Percentiles rank a stretch among this genome's conserved stretches.
Conservation (phyloP, 2,329 filamentous ascomycete species). For the Allantophomopsis cytisporea region DNA sequence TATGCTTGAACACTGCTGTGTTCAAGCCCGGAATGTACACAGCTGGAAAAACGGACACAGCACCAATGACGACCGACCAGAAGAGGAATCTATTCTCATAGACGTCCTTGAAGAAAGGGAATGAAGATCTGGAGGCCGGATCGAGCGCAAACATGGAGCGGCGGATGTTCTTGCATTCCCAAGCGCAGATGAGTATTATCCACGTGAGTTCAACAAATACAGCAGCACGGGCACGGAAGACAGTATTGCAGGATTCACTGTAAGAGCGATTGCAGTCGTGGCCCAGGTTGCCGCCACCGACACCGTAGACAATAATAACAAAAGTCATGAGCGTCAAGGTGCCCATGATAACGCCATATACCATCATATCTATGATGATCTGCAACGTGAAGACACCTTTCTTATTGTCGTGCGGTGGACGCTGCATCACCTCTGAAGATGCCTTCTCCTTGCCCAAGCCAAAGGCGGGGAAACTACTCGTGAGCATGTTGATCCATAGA, state of each 20-base stretch:
- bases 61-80: constrained; percentile 37
- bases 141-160: constrained; percentile 43
- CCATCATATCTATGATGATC: constrained; percentile 36
- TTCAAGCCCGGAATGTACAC: constrained; percentile 53
- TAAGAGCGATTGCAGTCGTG: constrained; percentile 37
- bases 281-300: constrained; percentile 35
- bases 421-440: constrained; percentile 35
- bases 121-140: constrained; percentile 20
- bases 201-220: constrained; percentile 42
- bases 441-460: constrained; percentile 43
- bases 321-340: constrained; percentile 33
- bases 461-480: constrained; percentile 44
- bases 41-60: constrained; percentile 38
- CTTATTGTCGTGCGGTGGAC: constrained; percentile 36
- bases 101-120: constrained; percentile 26
- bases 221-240: constrained; percentile 41
- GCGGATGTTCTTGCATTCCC: constrained; percentile 45
- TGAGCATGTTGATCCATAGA: constrained; percentile 52
- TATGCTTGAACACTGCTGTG: constrained; percentile 46
- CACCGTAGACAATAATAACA: constrained; percentile 35
- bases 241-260: constrained; percentile 31
- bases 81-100: constrained; percentile 48
- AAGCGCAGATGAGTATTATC: constrained; percentile 40
- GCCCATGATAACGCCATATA: constrained; percentile 36
- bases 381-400: constrained; percentile 36